Evolutionary conservation across 495 filamentous ascomycete species (phyloP).

Genomic region (Xylaria cubensis): DNA sequence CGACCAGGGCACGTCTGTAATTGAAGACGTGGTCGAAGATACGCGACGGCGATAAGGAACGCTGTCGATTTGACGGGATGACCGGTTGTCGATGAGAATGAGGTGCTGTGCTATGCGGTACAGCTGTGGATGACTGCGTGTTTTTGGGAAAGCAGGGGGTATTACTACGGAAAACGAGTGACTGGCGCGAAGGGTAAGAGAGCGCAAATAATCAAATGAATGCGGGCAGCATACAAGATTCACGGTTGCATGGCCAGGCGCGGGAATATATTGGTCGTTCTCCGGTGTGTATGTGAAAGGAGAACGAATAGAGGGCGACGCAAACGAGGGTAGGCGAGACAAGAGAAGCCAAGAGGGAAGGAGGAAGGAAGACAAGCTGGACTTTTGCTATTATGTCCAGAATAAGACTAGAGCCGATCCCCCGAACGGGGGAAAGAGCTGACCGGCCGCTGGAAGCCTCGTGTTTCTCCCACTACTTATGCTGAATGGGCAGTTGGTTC

Average conservation of each 20-base stretch:
- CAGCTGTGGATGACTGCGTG: slow-evolving; percentile 6
- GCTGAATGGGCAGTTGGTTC: slow-evolving; percentile 1
- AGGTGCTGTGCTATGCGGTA: neutral
- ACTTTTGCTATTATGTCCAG: slow-evolving; percentile 1
- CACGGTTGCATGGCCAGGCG: slow-evolving; percentile 22
- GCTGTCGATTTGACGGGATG: neutral
- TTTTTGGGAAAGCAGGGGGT: neutral
- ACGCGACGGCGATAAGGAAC: neutral
- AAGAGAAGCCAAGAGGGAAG: too few relatives aligned
- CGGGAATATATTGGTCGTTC: neutral
- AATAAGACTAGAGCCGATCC: slow-evolving; percentile 19
- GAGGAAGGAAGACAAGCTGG: neutral
- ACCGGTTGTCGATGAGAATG: slow-evolving; percentile 3
- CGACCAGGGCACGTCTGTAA: neutral
- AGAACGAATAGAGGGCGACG: slow-evolving; percentile 11
- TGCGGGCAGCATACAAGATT: neutral
- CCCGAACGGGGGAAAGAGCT: slow-evolving; percentile 19
- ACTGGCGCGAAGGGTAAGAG: slow-evolving; percentile 4
- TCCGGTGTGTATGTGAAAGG: neutral
- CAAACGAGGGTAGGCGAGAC: neutral
- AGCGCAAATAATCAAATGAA: slow-evolving; percentile 12
- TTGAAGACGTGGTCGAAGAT: neutral
- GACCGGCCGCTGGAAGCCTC: slow-evolving; percentile 24
- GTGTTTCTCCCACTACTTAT: slow-evolving; percentile 9
- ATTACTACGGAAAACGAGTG: slow-evolving; percentile 21